Base-by-base conservation (phyloP, 768 basidiomycete species). In the Chlorophyllum brunneum region DNA sequence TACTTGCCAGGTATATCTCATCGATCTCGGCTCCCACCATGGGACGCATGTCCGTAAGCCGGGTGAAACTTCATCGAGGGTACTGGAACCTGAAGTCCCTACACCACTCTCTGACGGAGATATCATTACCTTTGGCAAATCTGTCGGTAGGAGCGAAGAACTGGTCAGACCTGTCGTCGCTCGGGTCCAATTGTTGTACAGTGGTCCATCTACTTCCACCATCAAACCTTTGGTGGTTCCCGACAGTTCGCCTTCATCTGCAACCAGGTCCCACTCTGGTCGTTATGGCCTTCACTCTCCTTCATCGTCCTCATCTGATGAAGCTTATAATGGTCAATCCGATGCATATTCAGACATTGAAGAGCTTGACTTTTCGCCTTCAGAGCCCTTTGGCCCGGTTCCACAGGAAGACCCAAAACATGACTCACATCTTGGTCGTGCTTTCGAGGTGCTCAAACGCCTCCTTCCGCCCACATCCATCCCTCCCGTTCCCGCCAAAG, bases 101-200 rank as follows among this genome's bases (percentile, higher is more conserved):
- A 77, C 74, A 27, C 61, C 72, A 33, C 79, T 92, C 41, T 61
- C 71, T 36, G 81, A 88, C 60, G 86, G 86, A 54, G 88, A 90
- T 61, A 65, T 79, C 27, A 59, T 92, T 53, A 90, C 86, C 2
- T 88, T 92, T 60, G 88, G 88, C 58, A 91, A 90, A 68, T 70
- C 76, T 4, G 88, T 92, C 1, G 84, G 82, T 31, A 77, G 78
- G 54, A 78, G 80, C 42, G 74, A 77, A 20, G 79, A 79, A 47
- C 67, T 75, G 23, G 88, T 89, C 26, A 71, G 73, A 2, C 88
- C 88, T 10, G 71, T 90, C 36, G 77, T 79, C 20, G 83, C 72
- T 37, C 75, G 79, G 22, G 75, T 88, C 30, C 77, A 83, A 64
- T 67, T 89, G 33, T 56, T 83, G 39, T 67, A 77, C 64, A 61